Evolutionary conservation across 306 rosid species (phyloP).

Genomic region (Arachis stenosperma): DNA sequence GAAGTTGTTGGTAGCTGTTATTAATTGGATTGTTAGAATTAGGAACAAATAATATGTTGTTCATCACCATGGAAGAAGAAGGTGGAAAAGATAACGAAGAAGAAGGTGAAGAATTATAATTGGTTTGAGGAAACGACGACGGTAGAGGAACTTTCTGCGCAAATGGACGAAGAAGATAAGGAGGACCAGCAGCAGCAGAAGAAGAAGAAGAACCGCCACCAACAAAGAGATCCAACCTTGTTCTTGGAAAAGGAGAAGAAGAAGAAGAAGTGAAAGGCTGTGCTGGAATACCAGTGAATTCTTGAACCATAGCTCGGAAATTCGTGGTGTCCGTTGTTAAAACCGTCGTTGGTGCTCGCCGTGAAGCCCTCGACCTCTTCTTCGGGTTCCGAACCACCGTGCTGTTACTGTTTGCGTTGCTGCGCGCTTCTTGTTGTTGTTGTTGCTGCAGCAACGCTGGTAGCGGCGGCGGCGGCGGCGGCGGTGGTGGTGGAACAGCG

Average conservation of each 20-base stretch:
- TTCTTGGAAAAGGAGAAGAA: slow-evolving; percentile 60
- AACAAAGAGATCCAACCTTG: slow-evolving; percentile 73
- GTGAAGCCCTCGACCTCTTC: slow-evolving; percentile 86
- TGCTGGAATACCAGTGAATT: slow-evolving; percentile 96
- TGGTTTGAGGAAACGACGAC: slow-evolving; percentile 14
- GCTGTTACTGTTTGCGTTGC: slow-evolving; percentile 29
- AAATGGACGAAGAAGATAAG: slow-evolving; percentile 79
- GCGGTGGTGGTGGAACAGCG: slow-evolving; percentile 31
- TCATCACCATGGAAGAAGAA: slow-evolving; percentile 34
- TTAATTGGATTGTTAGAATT: slow-evolving; percentile 33
- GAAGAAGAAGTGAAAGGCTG: slow-evolving; percentile 66
- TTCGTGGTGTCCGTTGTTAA: slow-evolving; percentile 87
- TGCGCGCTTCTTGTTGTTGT: background rate
- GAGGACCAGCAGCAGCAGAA: slow-evolving; percentile 43
- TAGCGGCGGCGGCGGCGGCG: too few relatives aligned
- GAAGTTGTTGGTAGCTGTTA: slow-evolving; percentile 28
- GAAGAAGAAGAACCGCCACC: slow-evolving; percentile 36
- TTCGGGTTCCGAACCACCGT: slow-evolving; percentile 69
- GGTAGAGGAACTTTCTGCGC: slow-evolving; percentile 55
- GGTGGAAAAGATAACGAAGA: slow-evolving; percentile 23
- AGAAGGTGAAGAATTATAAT: background rate
- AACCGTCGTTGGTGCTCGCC: slow-evolving; percentile 97
- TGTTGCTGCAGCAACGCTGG: too few relatives aligned
- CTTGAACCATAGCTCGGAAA: slow-evolving; percentile 99
- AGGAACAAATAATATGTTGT: slow-evolving; percentile 38